Base-by-base conservation (phyloP, 345 rosid genomes). In the Raphanus sativus region DNA sequence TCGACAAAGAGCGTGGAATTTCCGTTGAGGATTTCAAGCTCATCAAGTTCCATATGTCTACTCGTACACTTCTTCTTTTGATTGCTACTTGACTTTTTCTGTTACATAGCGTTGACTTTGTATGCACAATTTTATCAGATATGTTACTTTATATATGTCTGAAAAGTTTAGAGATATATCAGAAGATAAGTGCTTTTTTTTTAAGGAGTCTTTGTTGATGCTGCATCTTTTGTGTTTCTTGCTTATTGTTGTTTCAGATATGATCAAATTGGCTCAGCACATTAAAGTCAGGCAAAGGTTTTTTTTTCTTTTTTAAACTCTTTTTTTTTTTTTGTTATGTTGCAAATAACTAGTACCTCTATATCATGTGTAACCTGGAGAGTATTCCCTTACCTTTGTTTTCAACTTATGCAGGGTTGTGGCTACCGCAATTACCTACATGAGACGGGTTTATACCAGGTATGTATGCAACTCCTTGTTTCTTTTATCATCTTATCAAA, bases 201-300 rank as follows among this genome's bases (percentile, higher is more conserved):
- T 6, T 34, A 34, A 28, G 13, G 13, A 56, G 42, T 66, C 13
- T 62, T 15, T 73, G 15, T 56, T 54, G 26, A 34, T 55, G 48
- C 52, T 55, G 50, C 61, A 13, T 62, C 5, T 29, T 61, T 55
- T 36, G 76, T 2, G 10, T 56, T 60, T n/a, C n/a, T n/a, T n/a
- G n/a, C n/a, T n/a, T n/a, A n/a, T n/a, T 69, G 62, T 55, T 77
- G 61, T 70, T 77, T 38, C 87, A 94, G 98, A 89, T 87, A 87
- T 92, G 79, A 65, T 79, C 76, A 90, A 80, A 81, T 79, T 94
- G 91, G 97, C 97, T 70, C 93, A 88, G 29, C 65, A 65, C 48
- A 91, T 87, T 61, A 94, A 91, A 92, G 95, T 94, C 67, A 87
- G 98, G 82, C 98, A 91, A 85, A 94, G 97, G 97, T 91, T 77